Base-by-base conservation (phyloP, 139 green algal genomes). In the Penium margaritaceum region DNA sequence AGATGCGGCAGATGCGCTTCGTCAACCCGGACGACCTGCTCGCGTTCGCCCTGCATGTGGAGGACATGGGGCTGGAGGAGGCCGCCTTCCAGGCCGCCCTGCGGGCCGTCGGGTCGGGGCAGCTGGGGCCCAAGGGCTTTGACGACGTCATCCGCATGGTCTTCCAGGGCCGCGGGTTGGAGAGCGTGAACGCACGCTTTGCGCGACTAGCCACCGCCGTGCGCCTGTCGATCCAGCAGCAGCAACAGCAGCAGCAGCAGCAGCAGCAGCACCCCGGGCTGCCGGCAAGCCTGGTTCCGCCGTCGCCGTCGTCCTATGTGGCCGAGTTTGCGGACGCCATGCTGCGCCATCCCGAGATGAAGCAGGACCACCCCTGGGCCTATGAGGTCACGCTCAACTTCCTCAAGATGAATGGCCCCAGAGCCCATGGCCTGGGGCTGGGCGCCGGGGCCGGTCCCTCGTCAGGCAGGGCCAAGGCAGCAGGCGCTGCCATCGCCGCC, bases 101-200 rank as follows among this genome's bases (percentile, higher is more conserved):
- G 2, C 60, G 36, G 17, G 60, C 60, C 14, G 60, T 67, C 24
- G 36, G n/a, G 27, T 43, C 35, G 0, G 60, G 60, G 27, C 15
- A n/a, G 0, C 36, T 67, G n/a, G 30, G n/a, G n/a, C 29, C 60
- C 14, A 27, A 43, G 3, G 60, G 60, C 21, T 67, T 67, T 24
- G 60, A 67, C 60, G 24, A 67, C 21, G 60, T 67, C 24, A 67
- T 67, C 34, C 35, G 35, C 15, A 67, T 67, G 60, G 60, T 67
- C 24, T 67, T 67, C 5, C 35, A 30, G 36, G 60, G 60, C 15
- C 37, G 60, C 19, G 60, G 60, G 36, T n/a, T 27, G 17, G 60
- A 43, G 36, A 30, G 24, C n/a, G 30, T 68, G 21, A 55, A 46
- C 17, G 36, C 37, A 5, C 63, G 63, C 32, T 71, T 71, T 41